Percentiles rank a stretch among this genome's conserved stretches.
Conservation (phyloP, 345 rosid species). For the Orychophragmus violaceus region DNA sequence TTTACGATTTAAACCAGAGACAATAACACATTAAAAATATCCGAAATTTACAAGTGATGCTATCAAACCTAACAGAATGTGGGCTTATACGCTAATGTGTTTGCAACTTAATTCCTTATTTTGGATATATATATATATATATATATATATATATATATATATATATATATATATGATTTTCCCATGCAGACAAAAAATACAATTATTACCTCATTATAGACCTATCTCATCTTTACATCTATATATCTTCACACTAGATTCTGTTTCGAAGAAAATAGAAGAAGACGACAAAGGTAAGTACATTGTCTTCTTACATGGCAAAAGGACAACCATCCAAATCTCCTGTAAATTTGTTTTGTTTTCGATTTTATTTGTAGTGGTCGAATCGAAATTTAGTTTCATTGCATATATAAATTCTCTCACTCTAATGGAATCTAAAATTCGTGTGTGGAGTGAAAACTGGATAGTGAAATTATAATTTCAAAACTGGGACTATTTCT, state of each 20-base stretch:
- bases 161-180: background rate
- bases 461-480: background rate
- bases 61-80: background rate
- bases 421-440: slow-evolving; percentile 3
- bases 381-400: background rate
- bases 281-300: slow-evolving; percentile 14
- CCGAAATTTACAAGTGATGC: background rate
- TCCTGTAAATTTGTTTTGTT: background rate
- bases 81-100: background rate
- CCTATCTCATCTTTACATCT: background rate
- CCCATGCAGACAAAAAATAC: background rate
- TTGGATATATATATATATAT: background rate
- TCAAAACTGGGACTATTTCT: background rate
- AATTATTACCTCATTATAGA: background rate
- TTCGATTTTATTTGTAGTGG: background rate
- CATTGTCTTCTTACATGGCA: slow-evolving; percentile 26
- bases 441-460: background rate
- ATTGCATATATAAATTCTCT: background rate
- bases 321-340: slow-evolving; percentile 21
- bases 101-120: background rate
- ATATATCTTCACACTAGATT: slow-evolving; percentile 5
- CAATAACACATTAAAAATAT: background rate
- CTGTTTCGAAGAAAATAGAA: background rate
- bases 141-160: no score
- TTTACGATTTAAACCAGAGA: background rate